Base-by-base conservation (phyloP, 371 early-diverging fungal species). In the Paraphysoderma sedebokerense region DNA sequence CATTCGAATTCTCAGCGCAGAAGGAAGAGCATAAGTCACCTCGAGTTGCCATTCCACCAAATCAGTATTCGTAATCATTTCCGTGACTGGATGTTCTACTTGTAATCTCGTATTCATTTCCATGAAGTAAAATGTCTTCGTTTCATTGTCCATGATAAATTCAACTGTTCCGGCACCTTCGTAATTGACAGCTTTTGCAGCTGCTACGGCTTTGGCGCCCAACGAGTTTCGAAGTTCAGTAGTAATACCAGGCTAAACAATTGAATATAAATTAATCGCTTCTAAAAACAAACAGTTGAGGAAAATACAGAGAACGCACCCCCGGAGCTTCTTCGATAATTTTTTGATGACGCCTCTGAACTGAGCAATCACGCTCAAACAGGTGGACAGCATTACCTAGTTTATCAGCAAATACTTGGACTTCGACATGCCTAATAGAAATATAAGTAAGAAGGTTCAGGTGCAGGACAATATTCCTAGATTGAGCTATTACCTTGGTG, bases 51-150 rank as follows among this genome's bases (percentile, higher is more conserved):
- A 85, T 44, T 82, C 84, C 2, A 93, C 95, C 44, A 98, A 65
- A 64, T 98, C 96, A 3, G 87, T 82, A 47, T 77, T 72, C 12
- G 90, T 89, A 26, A 93, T 77, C 85, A 90, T 84, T 63, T 98
- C 98, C 5, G 98, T 93, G 11, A 93, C 84, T 7, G 97, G 93
- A 63, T 97, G 98, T 63, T 97, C 97, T 8, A 98, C 91, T 60
- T 92, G 92, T 19, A 93, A 69, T 41, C 92, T 76, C 3, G 92
- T 89, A 66, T 91, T 91, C 87, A 93, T 91, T 68, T 97, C 97
- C 84, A 98, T 83, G 59, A 96, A 97, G 66, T 92, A 97, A 57
- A 91, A 92, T 48, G 84, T 59, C 55, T 84, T 73, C 44, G 74
- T 76, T n/a, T 74, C 65, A 51, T 82, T 79, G 62, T 90, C 92